Base-by-base conservation (phyloP, 2,329 filamentous ascomycete species). In the Penicillium griseofulvum region DNA sequence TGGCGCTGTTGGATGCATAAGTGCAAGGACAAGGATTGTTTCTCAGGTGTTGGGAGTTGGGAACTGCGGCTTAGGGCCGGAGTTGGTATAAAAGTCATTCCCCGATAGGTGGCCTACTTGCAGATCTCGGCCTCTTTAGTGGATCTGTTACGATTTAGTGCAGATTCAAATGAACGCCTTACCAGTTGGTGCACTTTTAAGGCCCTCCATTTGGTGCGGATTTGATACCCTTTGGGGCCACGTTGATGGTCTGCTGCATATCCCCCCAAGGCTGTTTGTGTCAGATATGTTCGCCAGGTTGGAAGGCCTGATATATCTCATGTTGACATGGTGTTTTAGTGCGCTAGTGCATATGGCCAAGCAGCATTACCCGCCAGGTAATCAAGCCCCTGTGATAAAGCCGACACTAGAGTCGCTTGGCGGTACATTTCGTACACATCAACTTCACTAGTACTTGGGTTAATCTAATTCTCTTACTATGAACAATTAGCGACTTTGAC, bases 171-270 rank as follows among this genome's bases (percentile, higher is more conserved):
- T 4, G 4, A 33, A 16, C 10, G 1, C 61, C 16, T 3, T 17
- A 61, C 59, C 56, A 82, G 57, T 17, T 73, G 64, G 5, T 74
- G 66, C 0, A 78, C 71, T 53, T 78, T 76, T 48, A 78, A 62
- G 2, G 82, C 80, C 83, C 83, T 2, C 83, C 83, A 60, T 85
- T 84, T 52, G 83, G 72, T 34, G 83, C 73, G 12, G 85, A 72
- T 56, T 81, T 82, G 68, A 84, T 84, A 0, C 73, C 64, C 56
- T 81, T 78, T 46, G 78, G 68, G 1, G 74, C 68, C 6, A 80
- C 64, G 4, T 78, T 69, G 4, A 84, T 73, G 0, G 73, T 75
- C 62, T 78, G 65, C 57, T 76, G 66, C 24, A 81, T 68, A 1
- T 77, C 78, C 52, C 80, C 76, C 80, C 79, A 80, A n/a, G n/a